Evolutionary conservation across 177 flowering plant genomes (phyloP).

Genomic region (Vitis hybrid): DNA sequence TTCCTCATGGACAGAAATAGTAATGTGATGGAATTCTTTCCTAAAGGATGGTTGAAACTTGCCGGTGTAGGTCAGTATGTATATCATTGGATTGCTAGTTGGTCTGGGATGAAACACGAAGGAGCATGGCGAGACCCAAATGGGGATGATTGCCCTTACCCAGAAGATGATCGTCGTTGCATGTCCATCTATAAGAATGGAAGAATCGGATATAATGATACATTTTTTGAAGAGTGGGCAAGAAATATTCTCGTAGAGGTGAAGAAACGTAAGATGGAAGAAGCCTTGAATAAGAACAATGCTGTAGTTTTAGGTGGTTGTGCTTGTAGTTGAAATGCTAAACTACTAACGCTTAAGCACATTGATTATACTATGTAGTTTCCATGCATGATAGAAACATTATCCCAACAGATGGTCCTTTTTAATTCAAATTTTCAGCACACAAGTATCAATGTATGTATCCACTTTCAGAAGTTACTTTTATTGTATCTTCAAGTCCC

Average conservation of each 20-base stretch:
- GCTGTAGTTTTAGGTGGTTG: background rate
- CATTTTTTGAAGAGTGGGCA: slow-evolving; percentile 61
- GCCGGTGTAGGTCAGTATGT: slow-evolving; percentile 84
- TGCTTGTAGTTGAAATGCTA: slow-evolving; percentile 8
- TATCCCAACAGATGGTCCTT: too few species aligned
- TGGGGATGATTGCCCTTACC: slow-evolving; percentile 51
- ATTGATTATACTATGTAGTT: too few species aligned
- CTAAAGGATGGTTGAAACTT: slow-evolving; percentile 75
- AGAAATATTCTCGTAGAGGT: slow-evolving; percentile 44
- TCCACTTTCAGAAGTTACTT: too few species aligned
- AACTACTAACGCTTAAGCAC: too few species aligned
- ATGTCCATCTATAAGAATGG: slow-evolving; percentile 54
- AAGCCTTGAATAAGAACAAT: slow-evolving; percentile 5
- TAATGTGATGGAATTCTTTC: slow-evolving; percentile 88
- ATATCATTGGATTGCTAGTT: slow-evolving; percentile 69
- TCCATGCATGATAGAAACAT: too few species aligned
- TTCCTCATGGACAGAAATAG: slow-evolving; percentile 78
- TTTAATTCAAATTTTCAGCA: too few species aligned
- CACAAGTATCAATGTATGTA: too few species aligned
- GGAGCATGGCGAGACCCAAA: slow-evolving; percentile 80
- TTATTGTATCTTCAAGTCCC: too few species aligned
- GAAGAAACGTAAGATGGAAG: slow-evolving; percentile 30
- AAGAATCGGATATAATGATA: slow-evolving; percentile 59
- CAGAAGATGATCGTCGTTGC: slow-evolving; percentile 54
- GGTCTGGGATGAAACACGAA: slow-evolving; percentile 77